Evolutionary conservation across 2,329 filamentous ascomycete species (phyloP).

Genomic region (Talaromyces sp.): DNA sequence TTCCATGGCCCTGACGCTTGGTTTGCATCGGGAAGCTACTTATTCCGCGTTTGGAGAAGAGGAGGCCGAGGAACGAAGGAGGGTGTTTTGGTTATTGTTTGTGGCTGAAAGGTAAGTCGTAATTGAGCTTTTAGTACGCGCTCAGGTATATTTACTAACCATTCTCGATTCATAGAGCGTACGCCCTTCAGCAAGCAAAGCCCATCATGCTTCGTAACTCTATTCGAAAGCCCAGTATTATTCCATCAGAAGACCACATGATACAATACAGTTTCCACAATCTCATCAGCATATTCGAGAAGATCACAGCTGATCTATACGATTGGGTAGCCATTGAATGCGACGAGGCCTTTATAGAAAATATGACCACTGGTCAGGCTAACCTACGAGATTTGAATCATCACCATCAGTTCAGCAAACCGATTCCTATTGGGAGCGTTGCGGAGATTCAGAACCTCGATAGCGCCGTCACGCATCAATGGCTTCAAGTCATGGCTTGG

Average conservation of each 20-base stretch:
- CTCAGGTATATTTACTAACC: background rate
- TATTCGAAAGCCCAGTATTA: constrained; percentile 57
- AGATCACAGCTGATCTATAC: constrained; percentile 33
- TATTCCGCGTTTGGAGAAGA: constrained; percentile 47
- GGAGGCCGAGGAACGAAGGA: constrained; percentile 59
- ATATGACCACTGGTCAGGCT: constrained; percentile 24
- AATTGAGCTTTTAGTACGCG: background rate
- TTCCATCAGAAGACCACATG: constrained; percentile 52
- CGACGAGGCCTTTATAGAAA: constrained; percentile 26
- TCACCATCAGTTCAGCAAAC: constrained; percentile 32
- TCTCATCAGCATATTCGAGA: constrained; percentile 37
- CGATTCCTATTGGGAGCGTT: constrained; percentile 50
- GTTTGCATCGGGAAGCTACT: constrained; percentile 40
- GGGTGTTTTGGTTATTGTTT: constrained; percentile 69
- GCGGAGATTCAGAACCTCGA: constrained; percentile 66
- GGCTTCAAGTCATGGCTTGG: constrained; percentile 68
- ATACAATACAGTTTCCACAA: constrained; percentile 39
- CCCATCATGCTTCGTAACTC: constrained; percentile 66
- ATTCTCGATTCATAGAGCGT: constrained; percentile 49
- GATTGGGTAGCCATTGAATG: constrained; percentile 36
- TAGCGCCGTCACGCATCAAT: constrained; percentile 64
- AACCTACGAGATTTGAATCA: constrained; percentile 3
- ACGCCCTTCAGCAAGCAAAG: constrained; percentile 64
- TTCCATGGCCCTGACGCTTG: constrained; percentile 52
- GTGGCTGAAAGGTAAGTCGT: constrained; percentile 60